Percentiles rank a stretch among this genome's conserved stretches.
These are phyloP conservation scores for Myrmaecium sp. DNA, from an alignment of 2,329 filamentous ascomycete genomes.

Conservation along the genomic window DNA sequence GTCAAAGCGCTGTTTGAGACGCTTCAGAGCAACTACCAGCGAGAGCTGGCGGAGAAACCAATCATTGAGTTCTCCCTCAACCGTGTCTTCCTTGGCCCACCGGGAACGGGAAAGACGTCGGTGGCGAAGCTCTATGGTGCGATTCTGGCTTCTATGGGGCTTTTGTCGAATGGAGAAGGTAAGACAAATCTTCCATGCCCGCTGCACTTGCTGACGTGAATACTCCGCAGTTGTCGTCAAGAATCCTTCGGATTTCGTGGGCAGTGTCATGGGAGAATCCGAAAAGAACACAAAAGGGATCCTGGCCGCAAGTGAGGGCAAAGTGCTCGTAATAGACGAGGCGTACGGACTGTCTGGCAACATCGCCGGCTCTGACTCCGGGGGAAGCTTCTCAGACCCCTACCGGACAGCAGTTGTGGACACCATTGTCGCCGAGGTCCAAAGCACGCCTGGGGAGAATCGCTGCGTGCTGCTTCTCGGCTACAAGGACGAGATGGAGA, in stretches of 20 bases:
- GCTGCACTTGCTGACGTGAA: constrained; percentile 5
- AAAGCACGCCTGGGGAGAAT: constrained; percentile 52
- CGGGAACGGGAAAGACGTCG: constrained; percentile 62
- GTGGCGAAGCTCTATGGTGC: constrained; percentile 56
- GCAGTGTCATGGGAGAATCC: constrained; percentile 43
- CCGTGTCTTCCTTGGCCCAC: constrained; percentile 51
- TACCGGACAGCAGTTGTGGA: constrained; percentile 53
- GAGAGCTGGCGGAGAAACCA: constrained; percentile 46
- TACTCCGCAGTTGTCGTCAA: constrained; percentile 44
- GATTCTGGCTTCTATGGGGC: constrained; percentile 49
- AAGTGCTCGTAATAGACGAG: constrained; percentile 67
- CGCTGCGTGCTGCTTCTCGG: constrained; percentile 56
- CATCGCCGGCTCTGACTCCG: constrained; percentile 13
- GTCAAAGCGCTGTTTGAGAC: constrained; percentile 42
- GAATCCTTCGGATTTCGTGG: constrained; percentile 59
- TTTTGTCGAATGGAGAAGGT: constrained; percentile 53
- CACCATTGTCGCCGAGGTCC: constrained; percentile 57
- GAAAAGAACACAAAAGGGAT: constrained; percentile 59
- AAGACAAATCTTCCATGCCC: constrained; percentile 7
- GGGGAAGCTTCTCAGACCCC: too few species aligned
- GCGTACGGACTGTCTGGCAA: constrained; percentile 48
- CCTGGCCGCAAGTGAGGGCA: constrained; percentile 47
- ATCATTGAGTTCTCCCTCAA: constrained; percentile 47
- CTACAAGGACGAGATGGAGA: constrained; percentile 51
- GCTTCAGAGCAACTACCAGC: constrained; percentile 45